phyloP scores from a whole-genome alignment of 129 eudicot species.

The Centella asiatica region DNA sequence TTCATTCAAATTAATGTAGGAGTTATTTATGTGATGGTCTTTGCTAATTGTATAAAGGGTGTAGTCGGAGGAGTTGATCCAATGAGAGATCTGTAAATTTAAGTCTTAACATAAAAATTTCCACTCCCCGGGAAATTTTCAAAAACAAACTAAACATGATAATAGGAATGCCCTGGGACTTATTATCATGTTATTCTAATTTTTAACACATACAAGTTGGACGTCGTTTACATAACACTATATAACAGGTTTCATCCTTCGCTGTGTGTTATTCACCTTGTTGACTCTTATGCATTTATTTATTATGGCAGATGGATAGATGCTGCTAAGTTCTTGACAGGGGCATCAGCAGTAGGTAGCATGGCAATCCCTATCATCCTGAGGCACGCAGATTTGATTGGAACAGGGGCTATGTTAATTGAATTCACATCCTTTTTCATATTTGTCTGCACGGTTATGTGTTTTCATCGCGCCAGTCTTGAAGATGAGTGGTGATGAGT shows the following conservation, averaged over 20 bases:
- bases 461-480: constrained; percentile 94
- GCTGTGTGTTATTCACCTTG: too few species aligned
- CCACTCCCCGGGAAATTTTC: too few species aligned
- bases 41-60: too few species aligned
- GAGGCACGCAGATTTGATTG: constrained; percentile 73
- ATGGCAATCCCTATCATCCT: constrained; percentile 89
- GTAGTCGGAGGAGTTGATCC: too few species aligned
- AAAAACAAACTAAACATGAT: too few species aligned
- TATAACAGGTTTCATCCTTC: background rate
- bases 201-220: too few species aligned
- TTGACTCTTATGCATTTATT: background rate
- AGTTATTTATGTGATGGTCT: too few species aligned
- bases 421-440: constrained; percentile 84
- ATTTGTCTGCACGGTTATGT: constrained; percentile 83
- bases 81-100: too few species aligned
- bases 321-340: constrained; percentile 93
- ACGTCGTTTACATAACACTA: background rate
- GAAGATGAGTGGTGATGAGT: constrained; percentile 84
- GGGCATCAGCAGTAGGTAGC: constrained; percentile 96
- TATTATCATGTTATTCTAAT: too few species aligned
- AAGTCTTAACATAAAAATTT: too few species aligned
- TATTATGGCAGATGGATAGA: constrained; percentile 69
- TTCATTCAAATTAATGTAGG: too few species aligned
- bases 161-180: too few species aligned
- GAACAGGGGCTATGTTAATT: constrained; percentile 86